Base-by-base conservation (phyloP, 805 yeast genomes). In the Kazachstania kunashirensis region DNA sequence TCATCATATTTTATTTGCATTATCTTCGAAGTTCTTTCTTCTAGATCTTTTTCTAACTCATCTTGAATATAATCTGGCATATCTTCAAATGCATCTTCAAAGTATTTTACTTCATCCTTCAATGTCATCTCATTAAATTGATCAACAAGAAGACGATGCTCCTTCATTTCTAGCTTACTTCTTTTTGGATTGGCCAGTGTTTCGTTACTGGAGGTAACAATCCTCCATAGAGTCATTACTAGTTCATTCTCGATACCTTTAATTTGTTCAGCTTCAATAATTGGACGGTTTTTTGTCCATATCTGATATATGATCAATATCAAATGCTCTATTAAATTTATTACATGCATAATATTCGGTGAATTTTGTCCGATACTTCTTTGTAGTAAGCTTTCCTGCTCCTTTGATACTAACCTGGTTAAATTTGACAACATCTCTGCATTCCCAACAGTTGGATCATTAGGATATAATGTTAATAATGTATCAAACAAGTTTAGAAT, bases 401-500 rank as follows among this genome's bases (percentile, higher is more conserved):
- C 61, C 33, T 45, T 54, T 0, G 66, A 57, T 29, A 63, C 39
- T n/a, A 55, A 38, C 9, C 34, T 40, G 1, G 57, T 40, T 14
- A 57, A 43, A 21, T 48, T 48, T 29, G 40, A 44, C 19, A 51
- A 46, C 44, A 47, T 49, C 16, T 45, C 53, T 14, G 48, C 50
- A 31, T 50, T 48, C 8, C 31, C 38, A 2, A 47, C 39, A n/a
- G 42, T 33, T 8, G 33, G 18, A 21, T 48, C 40, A 1, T 43
- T 36, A 1, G 51, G 48, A 29, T 52, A 50, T 20, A 42, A 32
- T 13, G 34, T 43, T 31, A 61, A 36, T 27, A 58, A 60, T 17
- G 65, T 58, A 49, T 77, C 82, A 23, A 79, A 58, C 4, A 76
- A 48, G 16, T 61, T 62, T 11, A 75, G 56, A 1, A 78, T 71